These are phyloP conservation scores for Pseudogymnoascus sp. DNA, from an alignment of 2,329 filamentous ascomycete genomes.

Conservation along the genomic window DNA sequence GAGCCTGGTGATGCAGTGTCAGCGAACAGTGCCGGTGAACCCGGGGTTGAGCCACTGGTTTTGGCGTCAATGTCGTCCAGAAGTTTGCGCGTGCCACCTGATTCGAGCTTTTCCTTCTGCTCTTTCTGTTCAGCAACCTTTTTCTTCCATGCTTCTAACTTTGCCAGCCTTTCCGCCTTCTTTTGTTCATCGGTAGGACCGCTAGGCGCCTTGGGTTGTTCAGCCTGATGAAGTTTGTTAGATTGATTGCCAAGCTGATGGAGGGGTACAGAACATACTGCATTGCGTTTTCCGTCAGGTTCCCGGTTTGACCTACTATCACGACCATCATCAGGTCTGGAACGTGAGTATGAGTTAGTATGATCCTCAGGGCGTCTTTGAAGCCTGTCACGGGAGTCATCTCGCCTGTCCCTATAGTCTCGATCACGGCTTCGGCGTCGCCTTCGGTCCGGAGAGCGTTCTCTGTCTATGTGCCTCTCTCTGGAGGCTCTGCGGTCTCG, in stretches of 20 bases:
- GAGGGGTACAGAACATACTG: constrained; percentile 42
- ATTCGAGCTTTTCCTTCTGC: constrained; percentile 60
- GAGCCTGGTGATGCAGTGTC: constrained; percentile 43
- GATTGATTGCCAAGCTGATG: not conserved
- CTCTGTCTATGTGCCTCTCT: constrained; percentile 47
- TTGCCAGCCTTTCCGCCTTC: constrained; percentile 72
- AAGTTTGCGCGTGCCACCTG: constrained; percentile 58
- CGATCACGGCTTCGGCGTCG: constrained; percentile 59
- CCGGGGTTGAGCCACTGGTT: constrained; percentile 46
- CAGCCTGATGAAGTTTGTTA: constrained; percentile 35
- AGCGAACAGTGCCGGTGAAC: constrained; percentile 35
- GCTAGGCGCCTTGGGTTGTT: constrained; percentile 44
- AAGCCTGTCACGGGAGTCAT: constrained; percentile 62
- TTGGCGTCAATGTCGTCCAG: constrained; percentile 68
- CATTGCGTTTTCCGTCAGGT: constrained; percentile 42
- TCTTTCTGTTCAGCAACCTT: constrained; percentile 70
- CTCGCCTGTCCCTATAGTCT: constrained; percentile 61
- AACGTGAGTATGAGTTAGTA: constrained; percentile 60
- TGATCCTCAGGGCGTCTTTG: constrained; percentile 61
- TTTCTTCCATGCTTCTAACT: constrained; percentile 86
- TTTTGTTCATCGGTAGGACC: constrained; percentile 62
- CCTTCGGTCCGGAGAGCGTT: constrained; percentile 50
- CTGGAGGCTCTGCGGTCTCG: constrained; percentile 57
- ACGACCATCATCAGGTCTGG: constrained; percentile 58
- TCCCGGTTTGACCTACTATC: constrained; percentile 44